Evolutionary conservation across 2,329 filamentous ascomycete species (phyloP).

Genomic region (Ambrosiella xylebori): DNA sequence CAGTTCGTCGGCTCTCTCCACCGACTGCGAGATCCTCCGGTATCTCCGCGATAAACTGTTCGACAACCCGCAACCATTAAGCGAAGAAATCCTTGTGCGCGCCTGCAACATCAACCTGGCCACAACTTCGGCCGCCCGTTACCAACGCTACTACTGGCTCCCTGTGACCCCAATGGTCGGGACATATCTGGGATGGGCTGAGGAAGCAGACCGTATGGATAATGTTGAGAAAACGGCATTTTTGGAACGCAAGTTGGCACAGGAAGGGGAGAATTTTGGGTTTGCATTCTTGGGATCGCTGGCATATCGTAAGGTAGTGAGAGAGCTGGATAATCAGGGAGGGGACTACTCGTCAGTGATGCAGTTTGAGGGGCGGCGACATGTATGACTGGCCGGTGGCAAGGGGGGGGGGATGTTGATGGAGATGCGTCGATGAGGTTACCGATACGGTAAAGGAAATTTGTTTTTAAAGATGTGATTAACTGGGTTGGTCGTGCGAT

Average conservation of each 20-base stretch:
- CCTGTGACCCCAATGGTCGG: background rate
- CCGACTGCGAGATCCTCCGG: conserved; percentile 58
- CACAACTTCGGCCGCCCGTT: background rate
- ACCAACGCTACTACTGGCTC: conserved; percentile 3
- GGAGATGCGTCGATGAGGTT: background rate
- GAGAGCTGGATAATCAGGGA: too few species aligned
- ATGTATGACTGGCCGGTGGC: too few species aligned
- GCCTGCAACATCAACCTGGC: conserved; percentile 7
- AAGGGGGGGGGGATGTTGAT: too few species aligned
- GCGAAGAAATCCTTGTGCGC: background rate
- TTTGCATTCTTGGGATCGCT: background rate
- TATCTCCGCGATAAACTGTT: conserved; percentile 33
- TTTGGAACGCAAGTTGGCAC: background rate
- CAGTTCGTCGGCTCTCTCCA: conserved; percentile 43
- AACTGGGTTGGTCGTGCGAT: background rate
- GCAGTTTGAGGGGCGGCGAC: too few species aligned
- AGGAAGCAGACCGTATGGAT: background rate
- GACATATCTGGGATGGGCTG: too few species aligned
- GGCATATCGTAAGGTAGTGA: too few species aligned
- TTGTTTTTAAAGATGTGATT: background rate
- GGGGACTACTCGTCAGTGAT: too few species aligned
- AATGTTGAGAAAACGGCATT: background rate
- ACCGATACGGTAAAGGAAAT: background rate
- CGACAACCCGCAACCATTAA: background rate
- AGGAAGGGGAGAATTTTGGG: background rate